Conservation (phyloP, 306 rosid species). For the Trichosanthes truncata region DNA sequence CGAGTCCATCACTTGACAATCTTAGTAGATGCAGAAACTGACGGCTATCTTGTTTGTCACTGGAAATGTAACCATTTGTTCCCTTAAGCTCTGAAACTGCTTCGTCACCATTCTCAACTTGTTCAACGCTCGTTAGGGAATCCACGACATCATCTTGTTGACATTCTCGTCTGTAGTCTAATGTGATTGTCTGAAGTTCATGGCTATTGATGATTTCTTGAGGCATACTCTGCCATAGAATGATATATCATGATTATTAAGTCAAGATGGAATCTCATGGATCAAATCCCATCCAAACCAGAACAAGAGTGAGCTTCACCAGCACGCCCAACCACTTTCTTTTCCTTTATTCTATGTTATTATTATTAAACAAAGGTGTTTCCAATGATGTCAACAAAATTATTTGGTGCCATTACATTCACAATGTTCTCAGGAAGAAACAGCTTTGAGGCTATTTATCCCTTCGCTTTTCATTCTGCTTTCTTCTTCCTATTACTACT, state of each 20-base stretch:
- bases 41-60: constrained; percentile 24
- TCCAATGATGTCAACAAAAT: not conserved
- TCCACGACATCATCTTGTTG: constrained; percentile 71
- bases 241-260: not conserved
- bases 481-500: not conserved
- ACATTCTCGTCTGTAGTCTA: constrained; percentile 94
- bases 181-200: constrained; percentile 75
- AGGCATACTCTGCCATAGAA: constrained; percentile 66
- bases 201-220: constrained; percentile 78
- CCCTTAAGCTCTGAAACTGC: constrained; percentile 29
- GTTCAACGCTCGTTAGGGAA: constrained; percentile 64
- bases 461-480: not conserved
- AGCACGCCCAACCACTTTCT: not conserved
- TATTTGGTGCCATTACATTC: not conserved
- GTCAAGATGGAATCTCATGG: not conserved
- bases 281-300: not conserved
- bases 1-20: constrained; percentile 55
- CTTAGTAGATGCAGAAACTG: constrained; percentile 76
- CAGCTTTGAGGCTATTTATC: not conserved
- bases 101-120: constrained; percentile 21
- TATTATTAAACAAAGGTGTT: not conserved
- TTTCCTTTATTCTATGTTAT: not conserved
- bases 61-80: constrained; percentile 44
- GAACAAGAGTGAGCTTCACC: not conserved
- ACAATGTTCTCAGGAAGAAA: not conserved